Evolutionary conservation across 805 yeast genomes (phyloP).

Genomic region (Sungouiella thailandica): DNA sequence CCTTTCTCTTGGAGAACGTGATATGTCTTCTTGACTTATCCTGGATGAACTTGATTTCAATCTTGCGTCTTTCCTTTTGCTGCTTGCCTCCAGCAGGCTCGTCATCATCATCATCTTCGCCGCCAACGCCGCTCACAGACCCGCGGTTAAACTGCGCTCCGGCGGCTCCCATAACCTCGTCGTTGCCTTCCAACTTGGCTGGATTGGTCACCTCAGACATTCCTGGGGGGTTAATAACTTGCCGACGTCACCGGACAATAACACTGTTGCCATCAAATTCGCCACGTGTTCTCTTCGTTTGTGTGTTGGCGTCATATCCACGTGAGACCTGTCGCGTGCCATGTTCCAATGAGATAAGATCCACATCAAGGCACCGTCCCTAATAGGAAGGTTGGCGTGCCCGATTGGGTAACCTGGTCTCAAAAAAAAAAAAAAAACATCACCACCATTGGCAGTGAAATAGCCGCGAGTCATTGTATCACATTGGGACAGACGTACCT

Average conservation of each 20-base stretch:
- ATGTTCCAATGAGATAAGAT: no score
- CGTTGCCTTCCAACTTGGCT: conserved; percentile 29
- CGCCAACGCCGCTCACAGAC: conserved; percentile 22
- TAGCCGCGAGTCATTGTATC: no score
- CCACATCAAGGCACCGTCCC: conserved; percentile 12
- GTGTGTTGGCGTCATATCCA: no score
- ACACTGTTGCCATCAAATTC: not conserved
- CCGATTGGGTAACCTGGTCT: conserved; percentile 15
- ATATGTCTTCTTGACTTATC: conserved; percentile 97
- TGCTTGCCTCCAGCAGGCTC: conserved; percentile 43
- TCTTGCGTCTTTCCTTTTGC: conserved; percentile 70
- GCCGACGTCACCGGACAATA: conserved; percentile 5
- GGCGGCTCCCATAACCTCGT: conserved; percentile 19
- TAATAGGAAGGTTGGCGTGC: conserved; percentile 17
- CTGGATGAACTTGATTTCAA: conserved; percentile 94
- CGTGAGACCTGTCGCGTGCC: no score
- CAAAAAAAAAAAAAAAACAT: conserved; percentile 1
- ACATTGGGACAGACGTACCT: no score
- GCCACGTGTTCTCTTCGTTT: not conserved
- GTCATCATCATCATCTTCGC: conserved; percentile 51
- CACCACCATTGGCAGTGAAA: no score
- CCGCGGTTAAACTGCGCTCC: conserved; percentile 19
- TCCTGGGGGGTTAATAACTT: conserved; percentile 5
- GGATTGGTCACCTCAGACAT: conserved; percentile 40
- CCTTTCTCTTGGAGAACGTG: conserved; percentile 95